Evolutionary conservation across 805 yeast genomes (phyloP).

Genomic region (Candida railenensis): DNA sequence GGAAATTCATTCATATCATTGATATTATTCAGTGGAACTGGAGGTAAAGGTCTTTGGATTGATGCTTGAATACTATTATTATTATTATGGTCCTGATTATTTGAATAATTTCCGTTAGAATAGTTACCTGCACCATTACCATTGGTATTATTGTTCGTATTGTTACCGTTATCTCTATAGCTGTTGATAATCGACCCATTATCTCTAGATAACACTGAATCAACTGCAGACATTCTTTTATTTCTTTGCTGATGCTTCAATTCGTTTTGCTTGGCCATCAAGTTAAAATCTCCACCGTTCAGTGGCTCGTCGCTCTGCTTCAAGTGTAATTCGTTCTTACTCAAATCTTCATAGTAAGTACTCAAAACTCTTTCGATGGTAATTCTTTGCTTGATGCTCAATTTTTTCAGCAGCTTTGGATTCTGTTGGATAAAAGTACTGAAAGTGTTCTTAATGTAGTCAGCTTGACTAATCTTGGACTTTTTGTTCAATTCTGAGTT

Average conservation of each 20-base stretch:
- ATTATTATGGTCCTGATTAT: neutral
- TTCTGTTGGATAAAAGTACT: constrained; percentile 40
- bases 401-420: constrained; percentile 22
- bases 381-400: constrained; percentile 37
- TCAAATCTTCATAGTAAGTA: constrained; percentile 43
- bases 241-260: constrained; percentile 3
- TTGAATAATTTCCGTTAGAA: neutral
- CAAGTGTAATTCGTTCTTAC: constrained; percentile 38
- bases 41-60: constrained; percentile 1
- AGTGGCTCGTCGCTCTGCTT: constrained; percentile 21
- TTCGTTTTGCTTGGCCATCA: constrained; percentile 2
- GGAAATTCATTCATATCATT: neutral
- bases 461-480: constrained; percentile 38
- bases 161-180: neutral
- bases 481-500: constrained; percentile 43
- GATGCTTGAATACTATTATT: neutral
- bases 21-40: constrained; percentile 2
- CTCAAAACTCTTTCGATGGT: constrained; percentile 47
- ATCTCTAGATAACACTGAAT: constrained; percentile 14
- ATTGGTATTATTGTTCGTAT: neutral
- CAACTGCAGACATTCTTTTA: constrained; percentile 20
- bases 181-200: constrained; percentile 4
- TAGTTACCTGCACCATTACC: neutral
- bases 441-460: constrained; percentile 42
- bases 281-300: constrained; percentile 5